phyloP scores from a whole-genome alignment of 345 rosid genomes.

The Reutealis trisperma region DNA sequence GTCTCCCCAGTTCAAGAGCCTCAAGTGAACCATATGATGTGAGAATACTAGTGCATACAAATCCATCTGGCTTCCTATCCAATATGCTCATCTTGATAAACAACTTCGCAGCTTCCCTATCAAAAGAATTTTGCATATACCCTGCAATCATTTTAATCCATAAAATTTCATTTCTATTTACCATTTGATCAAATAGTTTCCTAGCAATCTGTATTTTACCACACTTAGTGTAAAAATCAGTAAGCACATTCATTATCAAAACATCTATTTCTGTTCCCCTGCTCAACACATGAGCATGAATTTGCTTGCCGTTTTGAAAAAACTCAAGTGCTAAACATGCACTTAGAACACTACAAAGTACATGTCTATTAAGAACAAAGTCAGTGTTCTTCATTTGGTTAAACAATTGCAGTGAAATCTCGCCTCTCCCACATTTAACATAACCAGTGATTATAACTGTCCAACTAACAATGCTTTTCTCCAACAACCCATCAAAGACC shows the following conservation, averaged over 20 bases:
- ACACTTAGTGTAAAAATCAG: slow-evolving; percentile 65
- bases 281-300: slow-evolving; percentile 67
- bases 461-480: slow-evolving; percentile 64
- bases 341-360: slow-evolving; percentile 59
- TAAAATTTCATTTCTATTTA: slow-evolving; percentile 52
- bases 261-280: slow-evolving; percentile 58
- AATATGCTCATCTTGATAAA: slow-evolving; percentile 47
- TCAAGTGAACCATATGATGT: slow-evolving; percentile 67
- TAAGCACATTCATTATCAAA: slow-evolving; percentile 58
- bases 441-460: slow-evolving; percentile 65
- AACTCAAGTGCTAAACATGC: slow-evolving; percentile 57
- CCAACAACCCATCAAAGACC: slow-evolving; percentile 56
- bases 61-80: slow-evolving; percentile 57
- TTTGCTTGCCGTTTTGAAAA: slow-evolving; percentile 64
- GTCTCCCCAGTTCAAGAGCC: slow-evolving; percentile 53
- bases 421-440: slow-evolving; percentile 57
- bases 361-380: slow-evolving; percentile 51
- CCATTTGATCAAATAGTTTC: slow-evolving; percentile 54
- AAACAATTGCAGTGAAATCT: slow-evolving; percentile 51
- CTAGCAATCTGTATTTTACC: slow-evolving; percentile 48
- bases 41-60: slow-evolving; percentile 70
- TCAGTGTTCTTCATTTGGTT: slow-evolving; percentile 38
- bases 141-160: slow-evolving; percentile 79
- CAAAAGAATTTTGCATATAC: slow-evolving; percentile 60
- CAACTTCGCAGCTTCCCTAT: slow-evolving; percentile 55